These are phyloP conservation scores for Beauveria medogensis DNA, from an alignment of 2,329 filamentous ascomycete genomes.

Conservation along the genomic window DNA sequence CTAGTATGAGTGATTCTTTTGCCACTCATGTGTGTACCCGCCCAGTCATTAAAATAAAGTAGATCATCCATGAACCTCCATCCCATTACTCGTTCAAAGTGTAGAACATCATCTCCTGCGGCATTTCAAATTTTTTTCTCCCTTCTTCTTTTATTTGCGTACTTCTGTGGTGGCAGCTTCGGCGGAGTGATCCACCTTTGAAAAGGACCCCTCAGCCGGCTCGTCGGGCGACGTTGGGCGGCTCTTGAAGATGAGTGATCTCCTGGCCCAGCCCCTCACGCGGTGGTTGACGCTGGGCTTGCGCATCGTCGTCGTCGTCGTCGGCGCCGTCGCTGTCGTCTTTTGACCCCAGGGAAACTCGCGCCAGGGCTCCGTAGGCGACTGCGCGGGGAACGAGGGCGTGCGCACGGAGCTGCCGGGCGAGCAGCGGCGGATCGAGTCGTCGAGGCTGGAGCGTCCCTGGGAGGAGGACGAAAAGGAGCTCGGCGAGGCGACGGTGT, in stretches of 20 bases:
- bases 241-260: slow-evolving; percentile 22
- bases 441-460: slow-evolving; percentile 21
- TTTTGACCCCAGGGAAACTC: slow-evolving; percentile 22
- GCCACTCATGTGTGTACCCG: background rate
- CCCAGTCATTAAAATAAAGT: slow-evolving; percentile 1
- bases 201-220: slow-evolving; percentile 12
- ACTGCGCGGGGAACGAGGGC: slow-evolving; percentile 9
- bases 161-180: background rate
- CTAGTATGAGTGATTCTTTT: background rate
- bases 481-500: slow-evolving; percentile 20
- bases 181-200: background rate
- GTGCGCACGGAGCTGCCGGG: slow-evolving; percentile 3
- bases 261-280: slow-evolving; percentile 26
- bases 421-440: slow-evolving; percentile 13
- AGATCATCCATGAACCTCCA: background rate
- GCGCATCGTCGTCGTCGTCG: slow-evolving; percentile 16
- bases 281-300: slow-evolving; percentile 25
- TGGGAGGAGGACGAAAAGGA: slow-evolving; percentile 20
- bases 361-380: slow-evolving; percentile 16
- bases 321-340: slow-evolving; percentile 17
- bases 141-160: background rate
- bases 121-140: too few species aligned
- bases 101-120: background rate
- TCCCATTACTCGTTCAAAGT: slow-evolving; percentile 2
- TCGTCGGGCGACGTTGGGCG: slow-evolving; percentile 15